Conservation (phyloP, 768 basidiomycete species). For the Russula sp. region DNA sequence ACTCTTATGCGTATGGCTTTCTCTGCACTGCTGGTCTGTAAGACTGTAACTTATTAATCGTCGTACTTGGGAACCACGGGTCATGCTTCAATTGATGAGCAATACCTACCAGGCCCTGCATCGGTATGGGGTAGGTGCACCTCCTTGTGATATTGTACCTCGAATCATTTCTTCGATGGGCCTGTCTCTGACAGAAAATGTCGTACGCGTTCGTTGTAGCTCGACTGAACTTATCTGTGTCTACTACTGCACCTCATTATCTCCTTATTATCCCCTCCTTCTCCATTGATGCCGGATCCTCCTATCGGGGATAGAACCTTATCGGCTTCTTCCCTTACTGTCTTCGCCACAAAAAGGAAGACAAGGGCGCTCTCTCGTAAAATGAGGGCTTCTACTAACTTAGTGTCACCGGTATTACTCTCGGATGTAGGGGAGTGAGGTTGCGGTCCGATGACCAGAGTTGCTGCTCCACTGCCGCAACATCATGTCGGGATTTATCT, state of each 20-base stretch:
- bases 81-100: no score
- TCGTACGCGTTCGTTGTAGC: slow-evolving; percentile 6
- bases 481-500: no score
- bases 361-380: neutral
- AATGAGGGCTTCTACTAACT: neutral
- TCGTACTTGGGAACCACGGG: neutral
- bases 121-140: neutral
- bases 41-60: no score
- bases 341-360: neutral
- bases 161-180: neutral
- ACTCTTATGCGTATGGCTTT: no score
- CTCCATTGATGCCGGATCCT: neutral
- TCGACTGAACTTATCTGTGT: neutral
- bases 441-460: no score
- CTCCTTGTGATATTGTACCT: neutral
- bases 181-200: neutral
- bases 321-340: neutral
- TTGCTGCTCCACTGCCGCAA: no score
- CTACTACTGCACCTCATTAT: no score
- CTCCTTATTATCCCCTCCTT: neutral
- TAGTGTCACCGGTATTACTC: no score
- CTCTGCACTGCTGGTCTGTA: neutral
- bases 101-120: no score
- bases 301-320: neutral
- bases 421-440: no score